These are phyloP conservation scores for Ilyonectria robusta DNA, from an alignment of 2,329 filamentous ascomycete species.

Conservation along the genomic window DNA sequence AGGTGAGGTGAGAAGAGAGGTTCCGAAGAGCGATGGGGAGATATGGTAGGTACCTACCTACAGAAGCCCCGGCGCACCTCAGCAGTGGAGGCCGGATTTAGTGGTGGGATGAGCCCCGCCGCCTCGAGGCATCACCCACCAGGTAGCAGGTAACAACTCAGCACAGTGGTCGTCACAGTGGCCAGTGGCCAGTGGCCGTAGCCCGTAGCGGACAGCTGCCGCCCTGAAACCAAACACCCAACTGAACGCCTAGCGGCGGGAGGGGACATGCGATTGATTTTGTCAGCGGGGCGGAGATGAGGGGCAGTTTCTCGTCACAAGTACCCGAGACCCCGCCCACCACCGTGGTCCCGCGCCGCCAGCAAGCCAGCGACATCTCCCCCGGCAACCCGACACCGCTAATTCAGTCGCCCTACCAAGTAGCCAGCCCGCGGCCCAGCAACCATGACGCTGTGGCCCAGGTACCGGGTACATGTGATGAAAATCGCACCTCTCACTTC, in stretches of 20 bases:
- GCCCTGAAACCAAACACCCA: not conserved
- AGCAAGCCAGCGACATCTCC: conserved; percentile 23
- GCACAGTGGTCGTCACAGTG: conserved; percentile 18
- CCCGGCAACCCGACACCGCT: conserved; percentile 29
- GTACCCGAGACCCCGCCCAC: conserved; percentile 20
- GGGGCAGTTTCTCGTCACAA: conserved; percentile 25
- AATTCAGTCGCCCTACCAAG: not conserved
- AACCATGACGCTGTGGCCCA: conserved; percentile 17
- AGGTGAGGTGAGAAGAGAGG: conserved; percentile 45
- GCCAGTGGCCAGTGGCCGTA: not conserved
- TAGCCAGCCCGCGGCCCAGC: conserved; percentile 9
- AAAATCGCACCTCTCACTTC: not conserved
- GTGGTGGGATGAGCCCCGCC: conserved; percentile 8
- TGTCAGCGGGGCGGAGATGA: conserved; percentile 18
- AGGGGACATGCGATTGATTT: conserved; percentile 19
- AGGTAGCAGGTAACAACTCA: not conserved
- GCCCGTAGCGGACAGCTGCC: not conserved
- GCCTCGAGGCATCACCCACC: conserved; percentile 3
- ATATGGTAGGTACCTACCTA: conserved; percentile 34
- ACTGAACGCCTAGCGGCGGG: conserved; percentile 19
- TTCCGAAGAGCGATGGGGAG: conserved; percentile 37
- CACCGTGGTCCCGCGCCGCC: conserved; percentile 6
- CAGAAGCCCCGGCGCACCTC: conserved; percentile 21
- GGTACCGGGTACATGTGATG: conserved; percentile 25
- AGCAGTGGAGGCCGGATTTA: conserved; percentile 18